Conservation (phyloP, 139 green algal genomes). For the Gonium pectorale region DNA sequence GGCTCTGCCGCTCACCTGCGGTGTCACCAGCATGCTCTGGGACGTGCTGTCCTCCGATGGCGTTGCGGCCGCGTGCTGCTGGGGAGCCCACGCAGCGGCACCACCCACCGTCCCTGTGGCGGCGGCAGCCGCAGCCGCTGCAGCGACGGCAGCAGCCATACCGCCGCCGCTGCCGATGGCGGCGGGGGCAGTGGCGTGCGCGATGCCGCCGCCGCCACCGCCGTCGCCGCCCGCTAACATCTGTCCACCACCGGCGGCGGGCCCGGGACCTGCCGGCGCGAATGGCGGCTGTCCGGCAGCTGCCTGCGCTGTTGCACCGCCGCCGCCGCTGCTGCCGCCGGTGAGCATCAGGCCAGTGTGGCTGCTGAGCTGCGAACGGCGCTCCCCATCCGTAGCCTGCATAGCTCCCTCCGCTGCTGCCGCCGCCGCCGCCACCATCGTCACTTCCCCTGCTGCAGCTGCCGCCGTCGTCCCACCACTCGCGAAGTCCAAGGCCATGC, state of each 20-base stretch:
- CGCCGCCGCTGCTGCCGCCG: neutral
- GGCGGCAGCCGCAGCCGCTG: neutral
- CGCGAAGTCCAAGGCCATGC: too few species aligned
- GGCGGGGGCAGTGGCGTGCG: neutral
- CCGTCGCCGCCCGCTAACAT: neutral
- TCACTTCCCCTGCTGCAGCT: neutral
- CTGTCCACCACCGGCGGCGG: neutral
- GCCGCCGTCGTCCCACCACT: neutral
- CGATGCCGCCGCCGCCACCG: neutral
- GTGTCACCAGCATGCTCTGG: neutral
- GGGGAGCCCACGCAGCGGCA: neutral
- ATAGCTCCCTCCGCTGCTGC: neutral
- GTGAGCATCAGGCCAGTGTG: neutral
- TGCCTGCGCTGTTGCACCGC: neutral
- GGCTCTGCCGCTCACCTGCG: too few species aligned
- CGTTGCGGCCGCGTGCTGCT: neutral
- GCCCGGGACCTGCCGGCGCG: too few species aligned
- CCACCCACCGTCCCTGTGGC: neutral
- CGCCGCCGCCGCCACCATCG: neutral
- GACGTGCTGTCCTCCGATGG: constrained; percentile 36
- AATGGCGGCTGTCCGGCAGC: neutral
- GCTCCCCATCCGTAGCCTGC: neutral
- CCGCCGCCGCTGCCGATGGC: neutral
- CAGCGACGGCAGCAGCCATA: neutral
- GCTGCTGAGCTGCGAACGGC: neutral